Percentiles rank a stretch among this genome's conserved stretches.
These are phyloP conservation scores for Euphorbia corollata DNA, from an alignment of 441 rosid species.

Conservation along the genomic window DNA sequence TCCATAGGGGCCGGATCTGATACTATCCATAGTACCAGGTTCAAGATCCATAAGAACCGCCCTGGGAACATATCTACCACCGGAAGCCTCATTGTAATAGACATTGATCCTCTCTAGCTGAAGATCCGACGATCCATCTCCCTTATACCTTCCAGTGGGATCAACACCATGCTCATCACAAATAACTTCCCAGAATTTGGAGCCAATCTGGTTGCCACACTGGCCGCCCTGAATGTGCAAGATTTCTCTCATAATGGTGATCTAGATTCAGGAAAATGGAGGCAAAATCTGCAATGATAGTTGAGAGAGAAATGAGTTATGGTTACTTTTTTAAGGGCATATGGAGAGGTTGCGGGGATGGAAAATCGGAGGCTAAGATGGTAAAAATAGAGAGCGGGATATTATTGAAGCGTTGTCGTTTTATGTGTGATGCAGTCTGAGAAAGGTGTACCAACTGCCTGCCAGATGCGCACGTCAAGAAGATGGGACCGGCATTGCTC, in stretches of 20 bases:
- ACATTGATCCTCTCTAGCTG: constrained; percentile 59
- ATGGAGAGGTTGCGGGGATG: constrained; percentile 10
- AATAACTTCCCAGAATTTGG: constrained; percentile 93
- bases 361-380: constrained; percentile 16
- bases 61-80: constrained; percentile 56
- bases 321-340: background rate
- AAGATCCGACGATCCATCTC: constrained; percentile 34
- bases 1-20: constrained; percentile 64
- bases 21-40: constrained; percentile 72
- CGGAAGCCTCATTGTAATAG: constrained; percentile 62
- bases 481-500: background rate
- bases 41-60: constrained; percentile 77
- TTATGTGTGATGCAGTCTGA: background rate
- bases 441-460: constrained; percentile 12
- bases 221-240: constrained; percentile 87
- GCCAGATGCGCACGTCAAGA: constrained; percentile 24
- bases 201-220: constrained; percentile 95
- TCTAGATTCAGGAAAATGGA: background rate
- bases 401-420: constrained; percentile 21
- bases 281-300: background rate
- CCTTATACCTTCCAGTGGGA: constrained; percentile 57
- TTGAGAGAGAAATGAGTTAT: background rate
- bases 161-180: constrained; percentile 87
- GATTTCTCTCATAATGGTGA: constrained; percentile 64
- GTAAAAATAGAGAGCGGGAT: constrained; percentile 25